phyloP scores from a whole-genome alignment of 225 moss, liverwort and hornwort species.

The Marchantia paleacea region DNA sequence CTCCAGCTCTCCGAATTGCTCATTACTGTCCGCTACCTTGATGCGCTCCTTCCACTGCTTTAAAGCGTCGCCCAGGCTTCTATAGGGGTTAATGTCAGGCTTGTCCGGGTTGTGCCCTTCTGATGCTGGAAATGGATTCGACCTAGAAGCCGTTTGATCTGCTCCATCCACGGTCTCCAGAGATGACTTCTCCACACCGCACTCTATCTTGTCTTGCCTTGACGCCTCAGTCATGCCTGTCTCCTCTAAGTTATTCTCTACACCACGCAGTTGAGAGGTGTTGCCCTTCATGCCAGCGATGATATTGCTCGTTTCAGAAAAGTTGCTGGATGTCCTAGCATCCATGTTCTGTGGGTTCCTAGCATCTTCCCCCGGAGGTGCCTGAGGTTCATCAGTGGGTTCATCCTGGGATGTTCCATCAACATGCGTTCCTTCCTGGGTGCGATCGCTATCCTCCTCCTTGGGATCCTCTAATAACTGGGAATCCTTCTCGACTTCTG shows the following conservation, averaged over 20 bases:
- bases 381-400: constrained; percentile 40
- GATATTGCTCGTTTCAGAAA: constrained; percentile 54
- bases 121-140: constrained; percentile 36
- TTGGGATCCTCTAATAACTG: constrained; percentile 21
- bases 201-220: constrained; percentile 42
- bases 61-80: constrained; percentile 82
- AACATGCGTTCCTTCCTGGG: constrained; percentile 45
- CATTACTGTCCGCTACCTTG: constrained; percentile 56
- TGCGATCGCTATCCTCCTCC: constrained; percentile 21
- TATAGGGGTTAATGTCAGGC: constrained; percentile 67
- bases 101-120: constrained; percentile 41
- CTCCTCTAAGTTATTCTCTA: constrained; percentile 52
- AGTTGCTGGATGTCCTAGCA: constrained; percentile 60
- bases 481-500: not conserved
- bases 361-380: constrained; percentile 41
- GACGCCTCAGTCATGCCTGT: constrained; percentile 55
- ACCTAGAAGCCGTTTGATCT: constrained; percentile 43
- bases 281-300: constrained; percentile 61
- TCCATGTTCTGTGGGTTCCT: constrained; percentile 50
- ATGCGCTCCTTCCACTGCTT: constrained; percentile 95
- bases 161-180: constrained; percentile 54
- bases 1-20: constrained; percentile 40
- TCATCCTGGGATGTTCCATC: constrained; percentile 53
- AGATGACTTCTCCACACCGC: constrained; percentile 51
- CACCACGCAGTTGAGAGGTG: constrained; percentile 43